Evolutionary conservation across 2,329 filamentous ascomycete species (phyloP), one percentile per base, ranked within the genome.

Genomic region (Calonectria pseudoturangicola): DNA sequence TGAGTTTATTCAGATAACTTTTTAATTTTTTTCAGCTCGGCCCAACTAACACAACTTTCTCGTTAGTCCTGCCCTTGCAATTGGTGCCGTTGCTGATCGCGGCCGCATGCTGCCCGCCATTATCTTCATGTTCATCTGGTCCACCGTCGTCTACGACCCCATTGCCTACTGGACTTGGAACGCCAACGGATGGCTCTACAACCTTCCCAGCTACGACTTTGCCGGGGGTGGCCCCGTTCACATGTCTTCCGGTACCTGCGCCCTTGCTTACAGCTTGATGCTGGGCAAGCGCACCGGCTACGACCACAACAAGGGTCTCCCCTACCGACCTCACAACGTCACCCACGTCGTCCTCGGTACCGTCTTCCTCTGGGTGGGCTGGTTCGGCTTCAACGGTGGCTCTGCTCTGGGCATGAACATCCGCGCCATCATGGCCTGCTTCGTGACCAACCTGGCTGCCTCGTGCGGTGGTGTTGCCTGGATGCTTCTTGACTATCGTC

Each of bases 301-400:
- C 84, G 88, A 84, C 78, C 89, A 88, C 78, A 88, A 89, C 64
- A 88, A 92, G 73, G 89, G 91, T 54, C 89, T 92, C 4, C 90
- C 91, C 4, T 93, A 93, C 86, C 89, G 90, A 39, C 92, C 93
- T 10, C 93, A 95, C 84, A 95, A 94, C 80, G 92, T 94, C 54
- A 94, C 93, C 71, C 88, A 94, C 77, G 92, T 95, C 75, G 91
- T 94, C 60, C 87, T 95, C 58, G 93, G 93, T 27, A 94, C 93
- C 4, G 89, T 93, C 30, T 90, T 93, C 84, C 89, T 98, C 63
- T 98, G 96, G 96, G 94, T 98, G 56, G 95, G 96, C 71, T 98
- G 95, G 96, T 97, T 98, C 82, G 96, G 96, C 62, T 98, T 98
- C 91, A 98, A 98, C 84, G 95, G 94, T 67, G 96, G 96, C 74